phyloP scores from a whole-genome alignment of 495 filamentous ascomycete genomes.

The Aspergillus egyptiacus region DNA sequence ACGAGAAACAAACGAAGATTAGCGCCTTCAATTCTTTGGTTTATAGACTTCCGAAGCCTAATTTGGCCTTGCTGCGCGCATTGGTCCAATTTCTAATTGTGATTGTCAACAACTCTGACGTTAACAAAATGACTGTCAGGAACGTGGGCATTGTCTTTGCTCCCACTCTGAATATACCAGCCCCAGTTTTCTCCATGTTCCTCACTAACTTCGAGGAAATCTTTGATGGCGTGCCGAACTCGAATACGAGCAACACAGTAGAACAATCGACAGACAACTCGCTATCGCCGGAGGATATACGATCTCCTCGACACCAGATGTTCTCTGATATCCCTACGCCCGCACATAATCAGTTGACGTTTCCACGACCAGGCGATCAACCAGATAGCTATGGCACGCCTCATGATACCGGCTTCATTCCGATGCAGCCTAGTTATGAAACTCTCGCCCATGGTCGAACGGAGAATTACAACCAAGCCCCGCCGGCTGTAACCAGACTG shows the following conservation, averaged over 20 bases:
- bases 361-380: slow-evolving; percentile 29
- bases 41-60: slow-evolving; percentile 71
- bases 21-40: slow-evolving; percentile 79
- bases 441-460: slow-evolving; percentile 15
- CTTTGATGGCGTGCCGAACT: slow-evolving; percentile 55
- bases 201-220: slow-evolving; percentile 84
- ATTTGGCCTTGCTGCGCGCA: slow-evolving; percentile 72
- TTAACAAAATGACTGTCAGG: slow-evolving; percentile 97
- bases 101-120: slow-evolving; percentile 80
- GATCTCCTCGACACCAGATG: slow-evolving; percentile 62
- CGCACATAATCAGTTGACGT: slow-evolving; percentile 56
- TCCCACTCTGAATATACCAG: slow-evolving; percentile 95
- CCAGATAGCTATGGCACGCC: slow-evolving; percentile 24
- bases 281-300: slow-evolving; percentile 53
- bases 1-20: slow-evolving; percentile 70
- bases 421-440: slow-evolving; percentile 57
- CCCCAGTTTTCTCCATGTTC: slow-evolving; percentile 89
- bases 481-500: slow-evolving; percentile 35
- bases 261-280: slow-evolving; percentile 43
- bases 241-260: slow-evolving; percentile 14
- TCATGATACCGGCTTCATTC: slow-evolving; percentile 56
- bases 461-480: slow-evolving; percentile 26
- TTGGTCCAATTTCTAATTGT: slow-evolving; percentile 80
- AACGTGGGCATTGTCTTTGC: slow-evolving; percentile 99
- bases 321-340: slow-evolving; percentile 65